phyloP scores from a whole-genome alignment of 2,329 filamentous ascomycete genomes.

The Colletotrichum theobromicola region DNA sequence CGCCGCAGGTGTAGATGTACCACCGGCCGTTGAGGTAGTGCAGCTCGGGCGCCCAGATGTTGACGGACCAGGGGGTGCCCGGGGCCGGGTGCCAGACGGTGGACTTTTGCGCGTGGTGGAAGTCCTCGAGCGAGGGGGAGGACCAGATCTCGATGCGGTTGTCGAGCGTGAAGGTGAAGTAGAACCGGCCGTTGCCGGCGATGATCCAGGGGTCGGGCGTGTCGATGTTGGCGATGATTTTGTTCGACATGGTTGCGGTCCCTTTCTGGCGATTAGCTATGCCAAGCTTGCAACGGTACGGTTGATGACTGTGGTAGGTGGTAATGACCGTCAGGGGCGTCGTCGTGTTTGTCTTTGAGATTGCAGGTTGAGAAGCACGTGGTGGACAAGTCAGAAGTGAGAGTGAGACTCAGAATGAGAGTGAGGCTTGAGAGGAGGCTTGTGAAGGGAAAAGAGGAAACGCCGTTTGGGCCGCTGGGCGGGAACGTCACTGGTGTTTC shows the following conservation, averaged over 20 bases:
- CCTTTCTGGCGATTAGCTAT: neutral
- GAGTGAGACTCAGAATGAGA: neutral
- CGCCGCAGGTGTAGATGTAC: slow-evolving; percentile 42
- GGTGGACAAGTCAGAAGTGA: neutral
- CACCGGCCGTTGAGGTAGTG: slow-evolving; percentile 25
- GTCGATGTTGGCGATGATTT: slow-evolving; percentile 28
- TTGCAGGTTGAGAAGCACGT: neutral
- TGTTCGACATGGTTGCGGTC: slow-evolving; percentile 30
- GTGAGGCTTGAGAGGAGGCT: neutral
- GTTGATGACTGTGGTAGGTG: neutral
- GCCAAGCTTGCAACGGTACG: neutral
- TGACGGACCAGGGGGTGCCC: slow-evolving; percentile 23
- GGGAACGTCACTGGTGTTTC: slow-evolving; percentile 14
- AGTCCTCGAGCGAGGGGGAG: slow-evolving; percentile 33
- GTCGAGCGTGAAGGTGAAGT: slow-evolving; percentile 36
- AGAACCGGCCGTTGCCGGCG: slow-evolving; percentile 28
- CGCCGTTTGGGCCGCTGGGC: neutral
- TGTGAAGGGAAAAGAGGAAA: neutral
- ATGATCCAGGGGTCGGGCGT: slow-evolving; percentile 36
- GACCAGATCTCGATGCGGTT: slow-evolving; percentile 39
- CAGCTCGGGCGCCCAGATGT: slow-evolving; percentile 28
- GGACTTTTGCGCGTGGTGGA: slow-evolving; percentile 27
- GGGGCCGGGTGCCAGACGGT: slow-evolving; percentile 28
- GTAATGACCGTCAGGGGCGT: neutral
- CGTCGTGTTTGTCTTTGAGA: neutral